A percentile compares a stretch with the other conserved stretches of the same genome.
Evolutionary conservation across 108 stramenopile genomes (phyloP).

Genomic region (Pseudonitzschia delicatissima): DNA sequence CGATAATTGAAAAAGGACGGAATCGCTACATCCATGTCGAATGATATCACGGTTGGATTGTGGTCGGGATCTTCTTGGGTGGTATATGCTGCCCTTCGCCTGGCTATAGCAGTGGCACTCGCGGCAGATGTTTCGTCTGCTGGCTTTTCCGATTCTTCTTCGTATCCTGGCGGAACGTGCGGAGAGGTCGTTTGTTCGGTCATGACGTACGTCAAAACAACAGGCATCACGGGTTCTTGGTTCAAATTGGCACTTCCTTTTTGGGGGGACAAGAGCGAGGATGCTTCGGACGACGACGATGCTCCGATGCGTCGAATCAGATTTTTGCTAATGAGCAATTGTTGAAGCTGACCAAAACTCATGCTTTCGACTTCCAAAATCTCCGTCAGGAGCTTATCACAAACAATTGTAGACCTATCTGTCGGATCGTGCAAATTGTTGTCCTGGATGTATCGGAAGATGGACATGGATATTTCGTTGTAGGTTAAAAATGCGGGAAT

Average conservation of each 20-base stretch:
- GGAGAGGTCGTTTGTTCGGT: slow-evolving; percentile 61
- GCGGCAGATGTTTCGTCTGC: slow-evolving; percentile 12
- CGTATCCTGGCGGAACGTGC: slow-evolving; percentile 21
- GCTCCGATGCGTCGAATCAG: slow-evolving; percentile 40
- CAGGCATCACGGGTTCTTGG: slow-evolving; percentile 28
- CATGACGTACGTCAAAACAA: slow-evolving; percentile 70
- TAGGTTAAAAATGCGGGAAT: slow-evolving; percentile 62
- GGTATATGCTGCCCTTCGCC: slow-evolving; percentile 4
- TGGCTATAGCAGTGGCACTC: slow-evolving; percentile 6
- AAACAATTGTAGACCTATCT: slow-evolving; percentile 56
- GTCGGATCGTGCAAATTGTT: slow-evolving; percentile 51
- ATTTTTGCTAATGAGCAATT: slow-evolving; percentile 45
- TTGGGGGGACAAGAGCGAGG: background rate
- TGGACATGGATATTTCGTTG: slow-evolving; percentile 57
- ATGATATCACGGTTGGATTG: slow-evolving; percentile 51
- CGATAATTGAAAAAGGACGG: slow-evolving; percentile 67
- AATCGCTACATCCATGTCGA: slow-evolving; percentile 68
- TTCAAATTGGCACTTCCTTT: slow-evolving; percentile 40
- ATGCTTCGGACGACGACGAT: background rate
- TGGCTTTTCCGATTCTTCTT: slow-evolving; percentile 17
- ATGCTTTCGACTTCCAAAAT: slow-evolving; percentile 69
- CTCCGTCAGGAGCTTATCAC: slow-evolving; percentile 50
- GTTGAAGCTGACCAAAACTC: slow-evolving; percentile 56
- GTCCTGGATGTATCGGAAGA: slow-evolving; percentile 66
- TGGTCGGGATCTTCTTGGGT: slow-evolving; percentile 11